Evolutionary conservation across 805 yeast genomes (phyloP).

Genomic region (Maudiozyma serrabonitensis): DNA sequence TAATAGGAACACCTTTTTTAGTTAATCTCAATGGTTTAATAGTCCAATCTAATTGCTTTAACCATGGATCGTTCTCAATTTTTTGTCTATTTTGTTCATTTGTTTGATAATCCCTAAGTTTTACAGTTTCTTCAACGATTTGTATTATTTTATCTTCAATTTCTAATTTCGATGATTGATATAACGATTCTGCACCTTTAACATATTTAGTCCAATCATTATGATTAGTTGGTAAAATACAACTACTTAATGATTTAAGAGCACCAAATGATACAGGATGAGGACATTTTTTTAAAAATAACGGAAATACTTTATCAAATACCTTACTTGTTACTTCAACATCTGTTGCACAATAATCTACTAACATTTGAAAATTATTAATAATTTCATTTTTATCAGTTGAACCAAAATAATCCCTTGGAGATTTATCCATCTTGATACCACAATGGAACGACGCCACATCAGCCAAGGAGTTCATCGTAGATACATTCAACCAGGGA

Average conservation of each 20-base stretch:
- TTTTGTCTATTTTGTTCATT: conserved; percentile 19
- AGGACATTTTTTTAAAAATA: conserved; percentile 59
- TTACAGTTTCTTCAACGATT: conserved; percentile 52
- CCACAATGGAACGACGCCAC: conserved; percentile 75
- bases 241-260: conserved; percentile 57
- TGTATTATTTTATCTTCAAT: conserved; percentile 50
- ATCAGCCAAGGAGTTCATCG: conserved; percentile 69
- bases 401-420: conserved; percentile 54
- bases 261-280: conserved; percentile 95
- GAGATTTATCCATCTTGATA: conserved; percentile 52
- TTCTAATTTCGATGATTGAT: conserved; percentile 44
- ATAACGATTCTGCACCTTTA: conserved; percentile 55
- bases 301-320: conserved; percentile 58
- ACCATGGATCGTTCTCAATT: conserved; percentile 68
- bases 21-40: conserved; percentile 48
- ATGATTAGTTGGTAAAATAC: conserved; percentile 66
- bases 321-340: conserved; percentile 68
- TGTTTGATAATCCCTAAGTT: conserved; percentile 30
- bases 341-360: conserved; percentile 79
- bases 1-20: conserved; percentile 58
- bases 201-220: conserved; percentile 64
- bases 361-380: conserved; percentile 48
- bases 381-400: conserved; percentile 44
- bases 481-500: conserved; percentile 78
- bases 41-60: conserved; percentile 83